Percentiles rank a stretch among this genome's conserved stretches.
Conservation (phyloP, 192 early-diverging fungal species). For the Umbelopsis ramanniana region DNA sequence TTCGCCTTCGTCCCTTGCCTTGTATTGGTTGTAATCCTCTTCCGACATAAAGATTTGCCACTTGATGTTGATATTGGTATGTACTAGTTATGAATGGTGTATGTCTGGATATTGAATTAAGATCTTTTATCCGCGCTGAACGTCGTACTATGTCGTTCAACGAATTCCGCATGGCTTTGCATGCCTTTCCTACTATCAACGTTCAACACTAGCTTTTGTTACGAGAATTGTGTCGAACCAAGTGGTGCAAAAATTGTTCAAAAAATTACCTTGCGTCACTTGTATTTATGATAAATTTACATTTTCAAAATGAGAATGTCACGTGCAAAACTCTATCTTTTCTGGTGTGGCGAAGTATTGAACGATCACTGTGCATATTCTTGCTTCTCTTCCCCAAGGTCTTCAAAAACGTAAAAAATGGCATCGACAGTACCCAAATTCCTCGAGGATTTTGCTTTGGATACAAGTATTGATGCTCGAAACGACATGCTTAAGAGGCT, state of each 20-base stretch:
- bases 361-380: neutral
- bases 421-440: slow-evolving; percentile 11
- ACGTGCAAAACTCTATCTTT: neutral
- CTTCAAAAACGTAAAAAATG: neutral
- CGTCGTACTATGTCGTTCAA: slow-evolving; percentile 19
- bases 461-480: slow-evolving; percentile 16
- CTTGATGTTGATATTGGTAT: neutral
- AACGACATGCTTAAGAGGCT: slow-evolving; percentile 4
- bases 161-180: slow-evolving; percentile 25
- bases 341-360: neutral
- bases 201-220: slow-evolving; percentile 2
- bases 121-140: slow-evolving; percentile 9
- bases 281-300: neutral
- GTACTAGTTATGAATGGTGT: neutral
- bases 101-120: neutral
- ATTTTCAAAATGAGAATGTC: neutral
- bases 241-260: neutral
- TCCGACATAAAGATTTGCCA: neutral
- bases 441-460: slow-evolving; percentile 32
- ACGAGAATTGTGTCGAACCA: neutral
- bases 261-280: slow-evolving; percentile 10
- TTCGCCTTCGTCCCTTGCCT: neutral
- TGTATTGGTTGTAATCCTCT: neutral
- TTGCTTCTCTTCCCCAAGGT: neutral
- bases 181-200: slow-evolving; percentile 16